Evolutionary conservation across 2,329 filamentous ascomycete genomes (phyloP).

Genomic region (Aspergillus pseudonomiae): DNA sequence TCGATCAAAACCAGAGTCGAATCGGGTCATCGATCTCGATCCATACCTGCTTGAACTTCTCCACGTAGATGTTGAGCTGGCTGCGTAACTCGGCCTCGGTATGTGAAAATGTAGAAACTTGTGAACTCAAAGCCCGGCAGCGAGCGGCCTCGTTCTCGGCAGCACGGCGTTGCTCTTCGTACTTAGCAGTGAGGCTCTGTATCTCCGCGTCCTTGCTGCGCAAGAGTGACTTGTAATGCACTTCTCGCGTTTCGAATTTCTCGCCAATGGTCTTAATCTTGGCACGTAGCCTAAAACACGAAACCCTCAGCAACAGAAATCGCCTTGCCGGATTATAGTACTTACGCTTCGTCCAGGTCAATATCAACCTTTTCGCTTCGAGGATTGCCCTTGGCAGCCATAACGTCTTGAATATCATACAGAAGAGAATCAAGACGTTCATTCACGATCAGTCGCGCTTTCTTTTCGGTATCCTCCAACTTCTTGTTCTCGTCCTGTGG

Average conservation of each 20-base stretch:
- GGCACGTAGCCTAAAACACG: slow-evolving; percentile 57
- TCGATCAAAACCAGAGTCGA: slow-evolving; percentile 23
- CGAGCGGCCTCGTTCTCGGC: slow-evolving; percentile 80
- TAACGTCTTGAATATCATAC: slow-evolving; percentile 82
- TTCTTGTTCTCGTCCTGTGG: slow-evolving; percentile 87
- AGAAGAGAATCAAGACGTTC: slow-evolving; percentile 80
- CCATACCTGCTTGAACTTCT: slow-evolving; percentile 98
- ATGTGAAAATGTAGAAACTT: slow-evolving; percentile 94
- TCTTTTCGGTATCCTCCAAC: slow-evolving; percentile 81
- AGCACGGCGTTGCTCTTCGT: slow-evolving; percentile 85
- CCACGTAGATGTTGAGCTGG: slow-evolving; percentile 96
- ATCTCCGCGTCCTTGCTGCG: slow-evolving; percentile 95
- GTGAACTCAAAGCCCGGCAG: slow-evolving; percentile 81
- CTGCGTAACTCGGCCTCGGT: slow-evolving; percentile 92
- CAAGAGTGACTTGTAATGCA: slow-evolving; percentile 90
- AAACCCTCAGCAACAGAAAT: slow-evolving; percentile 19
- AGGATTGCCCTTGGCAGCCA: slow-evolving; percentile 82
- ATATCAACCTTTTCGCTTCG: slow-evolving; percentile 80
- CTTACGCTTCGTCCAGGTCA: slow-evolving; percentile 86
- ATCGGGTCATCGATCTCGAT: slow-evolving; percentile 18
- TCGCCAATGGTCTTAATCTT: slow-evolving; percentile 93
- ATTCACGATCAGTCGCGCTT: slow-evolving; percentile 80
- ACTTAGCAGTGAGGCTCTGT: slow-evolving; percentile 84
- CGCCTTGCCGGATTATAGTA: slow-evolving; percentile 20
- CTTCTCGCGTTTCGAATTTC: slow-evolving; percentile 91